Evolutionary conservation across 495 filamentous ascomycete species (phyloP).

Genomic region (Xylaria scruposa): DNA sequence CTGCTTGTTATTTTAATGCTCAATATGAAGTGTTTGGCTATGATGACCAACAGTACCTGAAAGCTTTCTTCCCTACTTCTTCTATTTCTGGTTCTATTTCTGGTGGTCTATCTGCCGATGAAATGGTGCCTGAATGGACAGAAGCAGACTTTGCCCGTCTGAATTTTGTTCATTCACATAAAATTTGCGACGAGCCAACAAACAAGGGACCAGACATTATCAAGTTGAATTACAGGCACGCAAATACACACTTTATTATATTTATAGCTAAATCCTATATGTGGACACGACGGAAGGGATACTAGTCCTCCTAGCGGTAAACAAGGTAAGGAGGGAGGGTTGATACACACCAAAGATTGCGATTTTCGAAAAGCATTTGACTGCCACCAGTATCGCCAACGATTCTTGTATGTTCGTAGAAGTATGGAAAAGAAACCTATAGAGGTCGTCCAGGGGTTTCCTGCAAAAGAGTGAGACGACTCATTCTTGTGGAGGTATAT

Average conservation of each 20-base stretch:
- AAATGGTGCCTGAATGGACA: background rate
- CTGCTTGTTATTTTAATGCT: background rate
- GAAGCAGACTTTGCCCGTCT: background rate
- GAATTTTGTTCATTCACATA: background rate
- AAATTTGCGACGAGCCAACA: background rate
- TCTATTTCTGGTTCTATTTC: background rate
- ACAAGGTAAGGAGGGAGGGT: constrained; percentile 28
- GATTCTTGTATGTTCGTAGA: constrained; percentile 3
- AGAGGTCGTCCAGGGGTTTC: constrained; percentile 17
- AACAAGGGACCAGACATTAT: background rate
- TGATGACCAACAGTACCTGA: background rate
- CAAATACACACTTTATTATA: background rate
- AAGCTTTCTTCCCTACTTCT: background rate
- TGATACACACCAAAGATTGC: constrained; percentile 43
- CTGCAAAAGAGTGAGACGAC: constrained; percentile 35
- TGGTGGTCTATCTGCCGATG: too few species aligned
- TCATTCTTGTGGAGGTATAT: constrained; percentile 22
- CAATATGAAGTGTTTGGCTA: background rate
- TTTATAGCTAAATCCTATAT: background rate
- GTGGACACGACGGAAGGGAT: background rate
- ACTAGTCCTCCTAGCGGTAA: background rate
- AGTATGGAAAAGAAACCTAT: constrained; percentile 18
- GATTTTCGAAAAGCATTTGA: constrained; percentile 25
- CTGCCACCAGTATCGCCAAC: background rate
- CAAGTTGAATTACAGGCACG: background rate